These are phyloP conservation scores for Cucumis melo DNA, from an alignment of 306 rosid species.

Conservation along the genomic window DNA sequence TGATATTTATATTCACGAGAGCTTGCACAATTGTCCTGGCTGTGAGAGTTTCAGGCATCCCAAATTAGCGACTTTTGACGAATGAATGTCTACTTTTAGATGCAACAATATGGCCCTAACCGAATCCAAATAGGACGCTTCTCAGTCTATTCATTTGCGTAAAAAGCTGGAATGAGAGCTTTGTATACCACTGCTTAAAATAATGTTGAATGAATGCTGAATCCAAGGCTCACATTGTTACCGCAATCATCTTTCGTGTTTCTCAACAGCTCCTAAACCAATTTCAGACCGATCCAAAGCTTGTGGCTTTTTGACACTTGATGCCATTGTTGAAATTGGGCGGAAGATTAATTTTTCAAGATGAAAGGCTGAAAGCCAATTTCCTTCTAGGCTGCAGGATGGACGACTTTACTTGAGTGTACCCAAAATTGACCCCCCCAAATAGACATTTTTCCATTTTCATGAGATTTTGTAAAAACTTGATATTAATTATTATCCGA, in stretches of 20 bases:
- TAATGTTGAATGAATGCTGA: not conserved
- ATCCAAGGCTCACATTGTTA: not conserved
- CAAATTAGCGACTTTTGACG: conserved; percentile 20
- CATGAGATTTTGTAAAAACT: too few relatives aligned
- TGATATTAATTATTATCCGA: too few relatives aligned
- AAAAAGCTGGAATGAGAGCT: not conserved
- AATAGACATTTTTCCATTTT: too few relatives aligned
- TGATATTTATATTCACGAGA: conserved; percentile 82
- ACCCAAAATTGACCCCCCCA: too few relatives aligned
- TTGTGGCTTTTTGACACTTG: not conserved
- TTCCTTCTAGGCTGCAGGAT: not conserved
- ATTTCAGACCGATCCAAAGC: not conserved
- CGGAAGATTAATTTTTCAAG: not conserved
- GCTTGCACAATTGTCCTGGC: conserved; percentile 96
- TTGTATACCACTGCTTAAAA: not conserved
- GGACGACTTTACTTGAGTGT: not conserved
- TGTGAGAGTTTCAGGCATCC: conserved; percentile 78
- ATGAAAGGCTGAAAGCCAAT: not conserved
- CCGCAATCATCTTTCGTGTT: not conserved
- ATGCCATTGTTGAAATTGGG: not conserved
- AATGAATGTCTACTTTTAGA: not conserved
- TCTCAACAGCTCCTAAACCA: not conserved
- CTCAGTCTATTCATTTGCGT: too few relatives aligned
- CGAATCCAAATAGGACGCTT: not conserved
- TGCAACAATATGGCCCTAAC: not conserved